These are phyloP conservation scores for Monosporascus sp. DNA, from an alignment of 2,329 filamentous ascomycete species.

Conservation along the genomic window DNA sequence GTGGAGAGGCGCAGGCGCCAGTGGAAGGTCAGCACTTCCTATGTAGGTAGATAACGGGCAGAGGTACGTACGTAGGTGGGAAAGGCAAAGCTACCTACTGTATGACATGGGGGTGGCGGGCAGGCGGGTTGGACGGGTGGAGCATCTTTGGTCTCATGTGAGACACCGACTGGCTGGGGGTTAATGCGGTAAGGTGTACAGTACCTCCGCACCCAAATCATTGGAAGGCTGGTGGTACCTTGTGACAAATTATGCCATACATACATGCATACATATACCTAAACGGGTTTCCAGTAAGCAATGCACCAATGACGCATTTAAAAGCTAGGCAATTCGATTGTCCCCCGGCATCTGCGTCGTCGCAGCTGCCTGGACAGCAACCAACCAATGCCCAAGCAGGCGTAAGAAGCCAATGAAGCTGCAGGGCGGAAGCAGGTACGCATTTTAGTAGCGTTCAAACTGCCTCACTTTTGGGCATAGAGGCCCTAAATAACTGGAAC, in stretches of 20 bases:
- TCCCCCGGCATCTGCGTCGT: not conserved
- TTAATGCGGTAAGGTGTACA: not conserved
- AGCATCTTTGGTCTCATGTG: not conserved
- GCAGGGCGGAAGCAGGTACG: not conserved
- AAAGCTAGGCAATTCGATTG: not conserved
- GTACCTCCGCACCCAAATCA: no score
- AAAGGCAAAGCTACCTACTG: not conserved
- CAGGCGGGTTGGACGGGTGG: no score
- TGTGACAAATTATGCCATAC: not conserved
- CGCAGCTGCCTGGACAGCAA: not conserved
- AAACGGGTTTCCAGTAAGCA: not conserved
- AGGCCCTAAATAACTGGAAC: no score
- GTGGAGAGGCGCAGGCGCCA: not conserved
- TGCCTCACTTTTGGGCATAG: no score
- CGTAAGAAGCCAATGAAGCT: not conserved
- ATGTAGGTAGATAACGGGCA: not conserved
- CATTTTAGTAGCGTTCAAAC: no score
- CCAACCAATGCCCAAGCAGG: not conserved
- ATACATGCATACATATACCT: no score
- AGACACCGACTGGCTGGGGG: not conserved
- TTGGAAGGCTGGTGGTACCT: not conserved
- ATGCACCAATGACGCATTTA: not conserved
- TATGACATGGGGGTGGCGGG: no score
- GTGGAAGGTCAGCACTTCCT: not conserved
- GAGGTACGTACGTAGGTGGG: not conserved